Percentiles rank a stretch among this genome's conserved stretches.
Conservation (phyloP, 139 green algal species). For the Monoraphidium neglectum region DNA sequence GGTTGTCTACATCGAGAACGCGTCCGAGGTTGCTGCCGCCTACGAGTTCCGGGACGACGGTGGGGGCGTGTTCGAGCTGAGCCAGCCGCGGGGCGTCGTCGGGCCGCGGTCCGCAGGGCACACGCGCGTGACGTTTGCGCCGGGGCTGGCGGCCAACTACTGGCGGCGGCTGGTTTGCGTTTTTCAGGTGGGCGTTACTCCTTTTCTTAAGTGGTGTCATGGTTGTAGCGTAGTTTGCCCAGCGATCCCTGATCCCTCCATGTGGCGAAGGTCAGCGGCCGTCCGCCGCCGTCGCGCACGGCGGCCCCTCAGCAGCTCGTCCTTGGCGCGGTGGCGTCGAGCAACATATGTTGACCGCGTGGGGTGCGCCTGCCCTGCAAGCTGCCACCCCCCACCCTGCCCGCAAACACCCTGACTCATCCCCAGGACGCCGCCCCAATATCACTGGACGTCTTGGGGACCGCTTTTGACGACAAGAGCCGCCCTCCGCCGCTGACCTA, state of each 20-base stretch:
- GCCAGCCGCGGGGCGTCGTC: slow-evolving; percentile 41
- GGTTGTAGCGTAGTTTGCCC: background rate
- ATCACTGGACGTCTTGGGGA: slow-evolving; percentile 63
- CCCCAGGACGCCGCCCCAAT: slow-evolving; percentile 38
- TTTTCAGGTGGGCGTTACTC: slow-evolving; percentile 37
- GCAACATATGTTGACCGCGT: background rate
- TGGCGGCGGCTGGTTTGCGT: slow-evolving; percentile 60
- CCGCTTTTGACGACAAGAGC: slow-evolving; percentile 50
- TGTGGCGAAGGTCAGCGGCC: background rate
- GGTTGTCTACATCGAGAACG: slow-evolving; percentile 69
- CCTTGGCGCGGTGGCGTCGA: background rate
- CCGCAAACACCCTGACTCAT: background rate
- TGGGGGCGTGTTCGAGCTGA: slow-evolving; percentile 54
- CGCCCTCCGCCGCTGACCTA: slow-evolving; percentile 55
- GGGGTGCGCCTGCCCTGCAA: background rate
- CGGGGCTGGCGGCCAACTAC: slow-evolving; percentile 53
- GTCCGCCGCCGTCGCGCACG: background rate
- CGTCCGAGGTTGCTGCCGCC: slow-evolving; percentile 40
- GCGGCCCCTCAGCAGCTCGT: background rate
- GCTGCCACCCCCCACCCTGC: background rate
- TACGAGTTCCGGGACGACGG: slow-evolving; percentile 59
- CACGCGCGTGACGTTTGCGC: slow-evolving; percentile 59
- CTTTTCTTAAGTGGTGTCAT: background rate
- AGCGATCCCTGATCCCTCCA: background rate
- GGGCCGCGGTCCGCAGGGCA: slow-evolving; percentile 37